A percentile compares a stretch with the other conserved stretches of the same genome.
These are phyloP conservation scores for Sarcocystis neurona DNA, from an alignment of 169 alveolate genomes.

Conservation along the genomic window DNA sequence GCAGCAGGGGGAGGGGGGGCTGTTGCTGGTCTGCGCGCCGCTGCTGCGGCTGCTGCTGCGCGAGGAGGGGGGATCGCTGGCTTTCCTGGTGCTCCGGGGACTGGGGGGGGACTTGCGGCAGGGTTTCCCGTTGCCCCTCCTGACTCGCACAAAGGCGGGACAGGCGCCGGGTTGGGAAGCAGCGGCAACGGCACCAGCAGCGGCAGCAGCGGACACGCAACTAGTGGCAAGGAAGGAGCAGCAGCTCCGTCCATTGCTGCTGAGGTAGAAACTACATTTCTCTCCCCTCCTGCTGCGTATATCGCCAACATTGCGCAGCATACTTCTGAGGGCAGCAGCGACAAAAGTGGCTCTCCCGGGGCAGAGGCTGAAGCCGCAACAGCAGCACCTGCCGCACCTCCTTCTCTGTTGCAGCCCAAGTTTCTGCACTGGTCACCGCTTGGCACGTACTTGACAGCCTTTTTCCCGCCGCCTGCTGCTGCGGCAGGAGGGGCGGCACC, in stretches of 20 bases:
- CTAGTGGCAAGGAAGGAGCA: background rate
- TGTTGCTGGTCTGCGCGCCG: background rate
- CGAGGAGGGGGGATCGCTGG: too few relatives aligned
- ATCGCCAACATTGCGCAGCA: constrained; percentile 27
- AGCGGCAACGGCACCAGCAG: too few relatives aligned
- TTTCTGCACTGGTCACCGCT: constrained; percentile 56
- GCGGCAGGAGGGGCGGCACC: constrained; percentile 18
- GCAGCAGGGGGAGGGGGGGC: background rate
- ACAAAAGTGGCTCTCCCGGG: too few relatives aligned
- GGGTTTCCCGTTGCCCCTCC: too few relatives aligned
- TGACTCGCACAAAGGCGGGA: too few relatives aligned
- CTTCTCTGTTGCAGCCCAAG: constrained; percentile 16
- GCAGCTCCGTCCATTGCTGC: constrained; percentile 30
- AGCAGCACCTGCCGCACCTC: too few relatives aligned
- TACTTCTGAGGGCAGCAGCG: too few relatives aligned
- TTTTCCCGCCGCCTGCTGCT: background rate
- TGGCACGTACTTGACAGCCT: constrained; percentile 50
- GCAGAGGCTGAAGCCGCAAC: too few relatives aligned
- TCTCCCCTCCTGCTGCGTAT: background rate
- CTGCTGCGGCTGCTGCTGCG: constrained; percentile 36
- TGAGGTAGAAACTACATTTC: constrained; percentile 27
- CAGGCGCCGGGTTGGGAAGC: too few relatives aligned
- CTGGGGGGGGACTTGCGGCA: too few relatives aligned
- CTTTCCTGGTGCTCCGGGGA: too few relatives aligned
- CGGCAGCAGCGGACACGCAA: too few relatives aligned